Base-by-base conservation (phyloP, 257 asterid genomes). In the Echium plantagineum region DNA sequence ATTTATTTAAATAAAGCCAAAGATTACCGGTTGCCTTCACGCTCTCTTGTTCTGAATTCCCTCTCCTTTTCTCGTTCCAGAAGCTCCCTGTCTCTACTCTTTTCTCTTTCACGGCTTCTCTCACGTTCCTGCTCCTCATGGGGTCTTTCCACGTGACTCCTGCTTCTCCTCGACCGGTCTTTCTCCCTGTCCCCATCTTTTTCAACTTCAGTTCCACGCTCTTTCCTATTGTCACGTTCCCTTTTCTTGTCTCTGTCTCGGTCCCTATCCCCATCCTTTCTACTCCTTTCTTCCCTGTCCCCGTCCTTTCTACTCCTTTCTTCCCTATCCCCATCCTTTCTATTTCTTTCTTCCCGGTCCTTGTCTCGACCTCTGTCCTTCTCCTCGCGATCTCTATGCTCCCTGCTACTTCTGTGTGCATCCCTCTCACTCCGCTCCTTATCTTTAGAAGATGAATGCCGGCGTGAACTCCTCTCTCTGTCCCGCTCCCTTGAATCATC, bases 1-100 rank as follows among this genome's bases (percentile, higher is more conserved):
- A 42, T 42, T 42, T 7, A 13, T 5, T 13, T 10, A 21, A 24
- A 57, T 24, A n/a, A n/a, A 24, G 28, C 19, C 59, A 52, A 72
- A 71, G 49, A 35, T 74, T 75, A 84, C 93, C 85, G 78, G 84
- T 42, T 42, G 49, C 47, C 77, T 31, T 75, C 85, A 38, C 66
- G 79, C 67, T 68, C 75, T 61, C 70, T 74, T 17, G 72, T 74
- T 66, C 74, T 65, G 47, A 78, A 59, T 30, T 54, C 78, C 63
- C 78, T 72, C 35, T 69, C 80, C 52, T 65, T 68, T 38, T 66
- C 76, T 60, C 69, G 75, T 65, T 70, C 84, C 52, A 66, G 70
- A 63, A 48, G 55, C 53, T 72, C 91, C 61, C 59, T 72, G 22
- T 75, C 81, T 15, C 51, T 55, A 55, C 30, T 71, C 74, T 9